phyloP scores from a whole-genome alignment of 345 rosid species.

The Combretum micranthum region DNA sequence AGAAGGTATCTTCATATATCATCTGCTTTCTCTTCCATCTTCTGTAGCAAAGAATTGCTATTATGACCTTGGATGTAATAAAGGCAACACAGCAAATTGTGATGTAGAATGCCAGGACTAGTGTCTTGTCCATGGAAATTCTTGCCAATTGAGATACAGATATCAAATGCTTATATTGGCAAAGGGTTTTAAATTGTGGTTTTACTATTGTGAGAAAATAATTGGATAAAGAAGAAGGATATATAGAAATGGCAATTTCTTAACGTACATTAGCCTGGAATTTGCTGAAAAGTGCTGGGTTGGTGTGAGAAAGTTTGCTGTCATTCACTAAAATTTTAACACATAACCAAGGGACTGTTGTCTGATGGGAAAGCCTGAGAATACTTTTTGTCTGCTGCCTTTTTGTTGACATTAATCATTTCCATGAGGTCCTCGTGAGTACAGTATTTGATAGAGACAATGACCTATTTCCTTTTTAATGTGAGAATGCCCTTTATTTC shows the following conservation, averaged over 20 bases:
- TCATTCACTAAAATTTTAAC: too few relatives aligned
- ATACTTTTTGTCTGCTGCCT: neutral
- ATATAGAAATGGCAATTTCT: too few relatives aligned
- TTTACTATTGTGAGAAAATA: too few relatives aligned
- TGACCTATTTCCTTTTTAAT: constrained; percentile 1
- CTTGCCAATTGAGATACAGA: neutral
- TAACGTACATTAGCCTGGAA: too few relatives aligned
- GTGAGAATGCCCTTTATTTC: neutral
- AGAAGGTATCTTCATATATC: constrained; percentile 31
- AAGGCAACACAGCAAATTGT: constrained; percentile 54
- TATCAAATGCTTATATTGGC: too few relatives aligned
- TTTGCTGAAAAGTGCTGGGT: too few relatives aligned
- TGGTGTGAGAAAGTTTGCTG: too few relatives aligned
- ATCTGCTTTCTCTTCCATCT: constrained; percentile 53
- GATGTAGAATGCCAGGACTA: constrained; percentile 44
- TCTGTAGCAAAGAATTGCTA: constrained; percentile 57
- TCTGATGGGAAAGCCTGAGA: neutral
- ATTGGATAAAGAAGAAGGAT: too few relatives aligned
- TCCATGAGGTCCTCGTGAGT: constrained; percentile 8
- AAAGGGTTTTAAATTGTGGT: too few relatives aligned
- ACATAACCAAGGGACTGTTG: neutral
- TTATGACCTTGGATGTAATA: constrained; percentile 49
- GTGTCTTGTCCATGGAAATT: constrained; percentile 43
- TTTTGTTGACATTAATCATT: constrained; percentile 8
- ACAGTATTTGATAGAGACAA: neutral